Conservation (phyloP, 2,329 filamentous ascomycete species). For the Domatiomyces catenatus region DNA sequence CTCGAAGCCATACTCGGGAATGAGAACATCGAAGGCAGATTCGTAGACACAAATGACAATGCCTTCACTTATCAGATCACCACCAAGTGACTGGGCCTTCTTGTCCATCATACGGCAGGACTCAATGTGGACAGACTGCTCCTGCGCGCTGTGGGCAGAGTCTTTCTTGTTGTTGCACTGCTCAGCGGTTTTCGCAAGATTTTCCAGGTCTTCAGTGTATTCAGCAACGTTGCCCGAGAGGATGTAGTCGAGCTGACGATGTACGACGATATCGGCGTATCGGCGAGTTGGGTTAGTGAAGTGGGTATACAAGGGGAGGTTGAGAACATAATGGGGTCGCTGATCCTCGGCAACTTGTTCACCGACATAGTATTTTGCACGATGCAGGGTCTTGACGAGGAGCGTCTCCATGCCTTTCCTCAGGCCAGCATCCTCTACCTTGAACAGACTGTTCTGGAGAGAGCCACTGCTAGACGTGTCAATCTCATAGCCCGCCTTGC, state of each 20-base stretch:
- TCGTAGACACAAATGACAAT: slow-evolving; percentile 97
- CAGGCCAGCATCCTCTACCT: slow-evolving; percentile 72
- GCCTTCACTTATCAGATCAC: slow-evolving; percentile 86
- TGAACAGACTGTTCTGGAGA: slow-evolving; percentile 88
- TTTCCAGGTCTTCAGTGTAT: slow-evolving; percentile 78
- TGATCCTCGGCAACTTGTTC: slow-evolving; percentile 63
- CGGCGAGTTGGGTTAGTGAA: slow-evolving; percentile 91
- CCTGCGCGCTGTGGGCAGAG: slow-evolving; percentile 89
- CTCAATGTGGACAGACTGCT: slow-evolving; percentile 97
- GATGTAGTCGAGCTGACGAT: slow-evolving; percentile 80
- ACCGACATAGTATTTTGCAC: slow-evolving; percentile 85
- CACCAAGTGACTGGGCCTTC: slow-evolving; percentile 68
- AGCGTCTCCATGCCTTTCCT: slow-evolving; percentile 97
- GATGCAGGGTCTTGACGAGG: slow-evolving; percentile 85
- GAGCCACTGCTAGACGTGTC: slow-evolving; percentile 79
- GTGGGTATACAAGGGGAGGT: slow-evolving; percentile 88
- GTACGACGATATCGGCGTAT: slow-evolving; percentile 87
- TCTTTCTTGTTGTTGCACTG: slow-evolving; percentile 98
- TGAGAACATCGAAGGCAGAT: slow-evolving; percentile 93
- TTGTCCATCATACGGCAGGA: slow-evolving; percentile 93
- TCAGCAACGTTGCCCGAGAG: slow-evolving; percentile 69
- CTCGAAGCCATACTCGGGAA: slow-evolving; percentile 96
- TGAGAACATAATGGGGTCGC: slow-evolving; percentile 79
- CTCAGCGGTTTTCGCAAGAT: slow-evolving; percentile 79
- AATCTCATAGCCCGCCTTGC: slow-evolving; percentile 73